Conservation (phyloP, 495 filamentous ascomycete genomes). For the Pyronema omphalodes region DNA sequence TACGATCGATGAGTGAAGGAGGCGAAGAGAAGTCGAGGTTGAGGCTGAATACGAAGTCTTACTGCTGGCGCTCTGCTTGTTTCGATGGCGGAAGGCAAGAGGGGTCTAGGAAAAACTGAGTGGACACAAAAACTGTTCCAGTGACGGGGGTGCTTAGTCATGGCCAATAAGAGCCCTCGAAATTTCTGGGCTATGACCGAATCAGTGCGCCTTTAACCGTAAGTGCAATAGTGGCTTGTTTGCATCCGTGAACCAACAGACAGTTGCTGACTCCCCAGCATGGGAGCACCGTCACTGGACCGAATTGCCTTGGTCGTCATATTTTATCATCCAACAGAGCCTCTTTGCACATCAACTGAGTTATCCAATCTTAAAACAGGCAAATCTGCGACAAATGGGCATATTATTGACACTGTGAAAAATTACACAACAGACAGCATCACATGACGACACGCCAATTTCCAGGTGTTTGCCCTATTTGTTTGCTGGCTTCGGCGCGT, state of each 20-base stretch:
- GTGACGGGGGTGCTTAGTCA: neutral
- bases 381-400: no score
- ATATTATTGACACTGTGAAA: no score
- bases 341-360: no score
- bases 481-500: neutral
- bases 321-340: no score
- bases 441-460: neutral
- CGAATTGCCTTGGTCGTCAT: no score
- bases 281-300: no score
- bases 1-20: neutral
- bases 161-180: neutral
- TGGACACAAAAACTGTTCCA: neutral
- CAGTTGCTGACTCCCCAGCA: no score
- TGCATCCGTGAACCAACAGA: no score
- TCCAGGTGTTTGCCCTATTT: neutral
- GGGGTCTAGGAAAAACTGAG: neutral
- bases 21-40: neutral
- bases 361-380: no score
- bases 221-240: no score
- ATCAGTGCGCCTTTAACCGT: no score
- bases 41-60: neutral
- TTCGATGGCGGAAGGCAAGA: neutral
- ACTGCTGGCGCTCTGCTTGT: neutral
- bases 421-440: neutral
- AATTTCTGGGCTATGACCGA: no score